A percentile compares a stretch with the other conserved stretches of the same genome.
These are phyloP conservation scores for Fomes fomentarius DNA, from an alignment of 1,284 basidiomycete species.

Conservation along the genomic window DNA sequence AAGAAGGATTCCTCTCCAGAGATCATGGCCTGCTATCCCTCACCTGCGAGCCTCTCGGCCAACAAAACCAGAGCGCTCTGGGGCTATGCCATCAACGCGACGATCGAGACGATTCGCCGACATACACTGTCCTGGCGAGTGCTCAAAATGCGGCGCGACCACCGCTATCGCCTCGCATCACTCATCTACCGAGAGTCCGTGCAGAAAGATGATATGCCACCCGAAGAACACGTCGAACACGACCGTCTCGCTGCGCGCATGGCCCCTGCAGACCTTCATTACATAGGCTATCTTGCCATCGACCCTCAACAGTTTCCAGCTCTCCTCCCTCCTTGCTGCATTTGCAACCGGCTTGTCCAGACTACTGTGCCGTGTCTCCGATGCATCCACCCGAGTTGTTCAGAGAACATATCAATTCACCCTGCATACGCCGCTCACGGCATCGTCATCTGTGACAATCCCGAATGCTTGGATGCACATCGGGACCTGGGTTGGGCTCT, in stretches of 20 bases:
- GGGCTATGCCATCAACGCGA: conserved; percentile 27
- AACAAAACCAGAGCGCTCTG: conserved; percentile 27
- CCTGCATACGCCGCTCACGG: not conserved
- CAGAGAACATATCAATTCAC: too few relatives aligned
- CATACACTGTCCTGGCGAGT: conserved; percentile 4
- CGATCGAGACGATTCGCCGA: conserved; percentile 18
- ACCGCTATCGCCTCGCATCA: conserved; percentile 19
- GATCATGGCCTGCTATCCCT: conserved; percentile 26
- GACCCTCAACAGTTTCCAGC: conserved; percentile 13
- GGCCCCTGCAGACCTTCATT: conserved; percentile 10
- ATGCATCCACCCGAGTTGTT: conserved; percentile 2
- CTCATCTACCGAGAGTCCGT: conserved; percentile 11
- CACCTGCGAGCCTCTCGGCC: conserved; percentile 13
- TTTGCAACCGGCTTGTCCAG: conserved; percentile 2
- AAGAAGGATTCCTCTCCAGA: conserved; percentile 13
- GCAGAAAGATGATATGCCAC: too few relatives aligned
- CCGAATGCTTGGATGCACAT: conserved; percentile 15
- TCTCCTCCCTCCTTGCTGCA: conserved; percentile 4
- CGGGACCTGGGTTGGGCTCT: not conserved
- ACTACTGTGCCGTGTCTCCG: conserved; percentile 15
- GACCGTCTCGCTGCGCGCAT: not conserved
- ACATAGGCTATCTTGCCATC: conserved; percentile 3
- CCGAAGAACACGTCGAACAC: conserved; percentile 8
- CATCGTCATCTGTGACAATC: conserved; percentile 19
- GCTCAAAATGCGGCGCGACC: conserved; percentile 5